These are phyloP conservation scores for Ziziphus jujuba DNA, from an alignment of 306 rosid species.

Conservation along the genomic window DNA sequence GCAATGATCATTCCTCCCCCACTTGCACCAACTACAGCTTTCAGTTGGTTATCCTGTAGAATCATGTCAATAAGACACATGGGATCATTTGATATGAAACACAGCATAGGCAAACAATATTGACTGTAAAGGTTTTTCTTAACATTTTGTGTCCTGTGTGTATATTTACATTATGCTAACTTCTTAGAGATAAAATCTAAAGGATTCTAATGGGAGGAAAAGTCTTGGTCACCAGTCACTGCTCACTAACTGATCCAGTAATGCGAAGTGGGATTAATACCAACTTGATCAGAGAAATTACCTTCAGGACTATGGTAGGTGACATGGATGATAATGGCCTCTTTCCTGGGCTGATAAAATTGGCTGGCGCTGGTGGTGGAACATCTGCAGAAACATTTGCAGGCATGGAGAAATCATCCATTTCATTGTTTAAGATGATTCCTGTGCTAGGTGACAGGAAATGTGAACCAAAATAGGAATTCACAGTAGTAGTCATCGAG, in stretches of 20 bases:
- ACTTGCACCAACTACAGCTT: conserved; percentile 82
- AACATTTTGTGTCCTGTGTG: background rate
- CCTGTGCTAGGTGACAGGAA: conserved; percentile 75
- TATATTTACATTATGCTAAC: background rate
- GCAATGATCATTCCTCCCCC: conserved; percentile 69
- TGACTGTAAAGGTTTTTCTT: background rate
- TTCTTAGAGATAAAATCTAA: background rate
- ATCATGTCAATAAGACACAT: conserved; percentile 3
- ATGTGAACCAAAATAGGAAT: conserved; percentile 65
- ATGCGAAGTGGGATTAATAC: background rate
- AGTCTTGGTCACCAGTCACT: background rate
- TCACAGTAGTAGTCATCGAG: conserved; percentile 74
- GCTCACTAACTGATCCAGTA: background rate
- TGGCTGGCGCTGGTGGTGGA: conserved; percentile 72
- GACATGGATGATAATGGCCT: conserved; percentile 88
- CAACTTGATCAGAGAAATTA: background rate
- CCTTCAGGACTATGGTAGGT: conserved; percentile 79
- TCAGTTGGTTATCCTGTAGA: conserved; percentile 56
- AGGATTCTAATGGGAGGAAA: background rate
- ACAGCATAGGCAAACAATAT: background rate
- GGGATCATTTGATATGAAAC: background rate
- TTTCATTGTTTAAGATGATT: conserved; percentile 82
- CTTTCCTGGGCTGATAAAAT: conserved; percentile 75
- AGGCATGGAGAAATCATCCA: conserved; percentile 86
- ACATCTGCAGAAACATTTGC: conserved; percentile 38